Evolutionary conservation across 495 filamentous ascomycete genomes (phyloP), one percentile per base, ranked within the genome.

Genomic region (Penicillium longicatenatum): DNA sequence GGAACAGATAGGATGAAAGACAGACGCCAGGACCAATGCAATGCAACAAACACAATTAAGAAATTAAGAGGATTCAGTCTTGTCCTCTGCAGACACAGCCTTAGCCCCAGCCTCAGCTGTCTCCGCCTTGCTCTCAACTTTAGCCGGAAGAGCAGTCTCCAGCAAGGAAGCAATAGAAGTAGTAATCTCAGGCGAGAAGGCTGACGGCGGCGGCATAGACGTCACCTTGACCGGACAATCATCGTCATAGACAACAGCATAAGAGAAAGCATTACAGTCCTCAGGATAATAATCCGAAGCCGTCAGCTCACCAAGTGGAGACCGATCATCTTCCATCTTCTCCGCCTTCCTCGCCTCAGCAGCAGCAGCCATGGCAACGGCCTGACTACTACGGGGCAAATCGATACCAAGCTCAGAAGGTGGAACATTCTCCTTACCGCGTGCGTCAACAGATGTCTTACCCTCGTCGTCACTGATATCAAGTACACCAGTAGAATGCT

Each of bases 391-490:
- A 26, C 52, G 57, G 30, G 73, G 70, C 2, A 75, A 50, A 8
- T 70, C 62, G 19, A 75, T 60, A 5, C 70, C 75, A 33, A 75
- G 49, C 33, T 79, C 69, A 20, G 65, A 56, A 45, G 74, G 69
- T 6, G 93, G 89, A 17, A 95, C 87, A 64, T 98, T 98, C 78
- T 98, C 94, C 78, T 97, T 97, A 42, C 89, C 91, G 22, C 86
- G 80, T 56, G 85, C 83, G 20, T 79, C 79, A 7, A 72, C 63
- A 47, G 48, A 24, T 16, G 48, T 29, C 57, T 71, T 78, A n/a
- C 62, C 62, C 56, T 80, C 77, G 50, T 89, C 86, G 7, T 83
- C 79, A 39, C 77, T 79, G 71, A 98, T 92, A 66, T 98, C 93
- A 0, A 98, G 83, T 0, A 87, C 87, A 64, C 86, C 84, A 20